Conservation (phyloP, 1,284 basidiomycete species). For the Heterobasidion irregulare region DNA sequence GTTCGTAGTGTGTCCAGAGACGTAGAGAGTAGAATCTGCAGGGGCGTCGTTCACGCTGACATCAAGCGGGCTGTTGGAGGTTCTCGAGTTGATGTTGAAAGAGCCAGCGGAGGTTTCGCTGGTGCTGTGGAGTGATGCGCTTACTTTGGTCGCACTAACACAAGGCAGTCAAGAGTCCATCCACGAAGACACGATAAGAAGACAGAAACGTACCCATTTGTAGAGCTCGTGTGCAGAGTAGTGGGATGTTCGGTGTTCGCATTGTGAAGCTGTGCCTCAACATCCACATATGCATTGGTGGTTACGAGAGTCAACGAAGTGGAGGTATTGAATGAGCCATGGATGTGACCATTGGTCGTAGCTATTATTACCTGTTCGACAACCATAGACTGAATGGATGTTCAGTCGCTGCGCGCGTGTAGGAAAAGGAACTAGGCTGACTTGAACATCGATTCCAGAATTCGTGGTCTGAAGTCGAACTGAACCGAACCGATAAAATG, state of each 20-base stretch:
- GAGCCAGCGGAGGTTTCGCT: slow-evolving; percentile 18
- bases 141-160: slow-evolving; percentile 21
- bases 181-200: background rate
- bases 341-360: slow-evolving; percentile 27
- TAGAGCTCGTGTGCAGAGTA: slow-evolving; percentile 20
- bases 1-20: slow-evolving; percentile 24
- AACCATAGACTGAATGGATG: slow-evolving; percentile 24
- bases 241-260: slow-evolving; percentile 16
- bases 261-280: slow-evolving; percentile 25
- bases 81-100: slow-evolving; percentile 19
- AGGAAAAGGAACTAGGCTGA: slow-evolving; percentile 4
- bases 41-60: slow-evolving; percentile 29
- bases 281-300: slow-evolving; percentile 27
- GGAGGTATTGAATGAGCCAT: slow-evolving; percentile 31
- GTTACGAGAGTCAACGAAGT: slow-evolving; percentile 27
- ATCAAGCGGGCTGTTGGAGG: slow-evolving; percentile 19
- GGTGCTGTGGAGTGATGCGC: slow-evolving; percentile 19
- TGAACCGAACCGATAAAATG: slow-evolving; percentile 11
- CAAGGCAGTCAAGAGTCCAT: background rate
- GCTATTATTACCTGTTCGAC: slow-evolving; percentile 21
- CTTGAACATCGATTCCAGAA: slow-evolving; percentile 21
- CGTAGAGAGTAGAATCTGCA: slow-evolving; percentile 26
- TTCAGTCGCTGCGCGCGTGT: background rate
- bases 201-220: slow-evolving; percentile 27
- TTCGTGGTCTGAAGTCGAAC: slow-evolving; percentile 13